These are phyloP conservation scores for Talaromyces rugulosus DNA, from an alignment of 2,329 filamentous ascomycete genomes.

Conservation along the genomic window DNA sequence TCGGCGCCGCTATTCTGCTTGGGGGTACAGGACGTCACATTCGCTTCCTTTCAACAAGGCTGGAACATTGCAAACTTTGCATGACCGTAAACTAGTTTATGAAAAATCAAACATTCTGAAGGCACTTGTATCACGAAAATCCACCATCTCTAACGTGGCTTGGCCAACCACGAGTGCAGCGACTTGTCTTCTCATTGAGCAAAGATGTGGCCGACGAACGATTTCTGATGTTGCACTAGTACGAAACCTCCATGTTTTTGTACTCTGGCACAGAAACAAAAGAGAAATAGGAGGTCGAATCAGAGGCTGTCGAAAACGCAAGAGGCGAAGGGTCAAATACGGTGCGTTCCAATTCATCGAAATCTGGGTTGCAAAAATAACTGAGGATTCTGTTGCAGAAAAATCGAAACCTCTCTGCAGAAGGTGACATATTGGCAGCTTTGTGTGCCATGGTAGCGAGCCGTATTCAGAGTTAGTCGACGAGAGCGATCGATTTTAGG, in stretches of 20 bases:
- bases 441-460: background rate
- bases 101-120: too few relatives aligned
- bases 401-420: background rate
- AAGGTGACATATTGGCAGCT: background rate
- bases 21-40: background rate
- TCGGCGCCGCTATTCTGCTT: background rate
- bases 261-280: too few relatives aligned
- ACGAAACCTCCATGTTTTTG: too few relatives aligned
- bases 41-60: too few relatives aligned
- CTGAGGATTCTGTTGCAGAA: background rate
- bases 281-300: background rate
- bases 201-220: too few relatives aligned
- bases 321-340: background rate
- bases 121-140: background rate
- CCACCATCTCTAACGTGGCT: too few relatives aligned
- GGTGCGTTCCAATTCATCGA: background rate
- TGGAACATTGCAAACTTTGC: too few relatives aligned
- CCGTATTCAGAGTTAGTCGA: background rate
- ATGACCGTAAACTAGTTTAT: too few relatives aligned
- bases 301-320: background rate
- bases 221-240: too few relatives aligned
- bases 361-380: too few relatives aligned
- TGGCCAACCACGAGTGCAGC: background rate
- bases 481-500: background rate
- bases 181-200: background rate